These are phyloP conservation scores for Phlyctochytrium arcticum DNA, from an alignment of 192 early-diverging fungal genomes.

Conservation along the genomic window DNA sequence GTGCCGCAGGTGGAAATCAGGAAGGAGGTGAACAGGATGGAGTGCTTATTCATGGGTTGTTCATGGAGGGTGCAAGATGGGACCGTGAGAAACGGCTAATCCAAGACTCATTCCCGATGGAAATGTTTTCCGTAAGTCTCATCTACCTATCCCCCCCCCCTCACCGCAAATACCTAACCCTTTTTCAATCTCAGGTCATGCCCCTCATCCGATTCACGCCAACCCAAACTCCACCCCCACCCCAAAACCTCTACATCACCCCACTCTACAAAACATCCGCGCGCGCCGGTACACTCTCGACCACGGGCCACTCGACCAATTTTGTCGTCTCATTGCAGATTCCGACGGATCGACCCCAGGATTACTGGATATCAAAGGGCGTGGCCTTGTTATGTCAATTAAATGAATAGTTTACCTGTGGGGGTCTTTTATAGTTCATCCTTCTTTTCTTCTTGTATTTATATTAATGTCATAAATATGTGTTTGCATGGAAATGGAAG, in stretches of 20 bases:
- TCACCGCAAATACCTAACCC: neutral
- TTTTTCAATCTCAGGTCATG: slow-evolving; percentile 38
- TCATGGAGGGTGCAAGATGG: slow-evolving; percentile 58
- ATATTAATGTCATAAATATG: too few relatives aligned
- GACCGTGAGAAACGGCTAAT: slow-evolving; percentile 46
- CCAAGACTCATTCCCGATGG: slow-evolving; percentile 62
- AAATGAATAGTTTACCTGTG: slow-evolving; percentile 15
- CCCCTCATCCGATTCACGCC: slow-evolving; percentile 56
- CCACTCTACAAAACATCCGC: slow-evolving; percentile 63
- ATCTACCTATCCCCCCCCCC: neutral
- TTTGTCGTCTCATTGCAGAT: slow-evolving; percentile 52
- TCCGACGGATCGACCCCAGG: slow-evolving; percentile 48
- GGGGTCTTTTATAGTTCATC: too few relatives aligned
- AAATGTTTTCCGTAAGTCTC: slow-evolving; percentile 57
- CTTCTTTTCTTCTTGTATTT: too few relatives aligned
- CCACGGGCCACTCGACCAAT: slow-evolving; percentile 62
- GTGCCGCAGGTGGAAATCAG: too few relatives aligned
- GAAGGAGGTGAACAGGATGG: slow-evolving; percentile 39
- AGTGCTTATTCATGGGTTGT: slow-evolving; percentile 52
- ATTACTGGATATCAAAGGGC: slow-evolving; percentile 62
- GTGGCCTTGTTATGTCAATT: slow-evolving; percentile 42
- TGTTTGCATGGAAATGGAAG: too few relatives aligned
- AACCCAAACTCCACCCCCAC: slow-evolving; percentile 33
- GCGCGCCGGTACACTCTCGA: slow-evolving; percentile 55
- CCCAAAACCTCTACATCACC: slow-evolving; percentile 37